Base-by-base conservation (phyloP, 768 basidiomycete species). In the Lentinula sp. region DNA sequence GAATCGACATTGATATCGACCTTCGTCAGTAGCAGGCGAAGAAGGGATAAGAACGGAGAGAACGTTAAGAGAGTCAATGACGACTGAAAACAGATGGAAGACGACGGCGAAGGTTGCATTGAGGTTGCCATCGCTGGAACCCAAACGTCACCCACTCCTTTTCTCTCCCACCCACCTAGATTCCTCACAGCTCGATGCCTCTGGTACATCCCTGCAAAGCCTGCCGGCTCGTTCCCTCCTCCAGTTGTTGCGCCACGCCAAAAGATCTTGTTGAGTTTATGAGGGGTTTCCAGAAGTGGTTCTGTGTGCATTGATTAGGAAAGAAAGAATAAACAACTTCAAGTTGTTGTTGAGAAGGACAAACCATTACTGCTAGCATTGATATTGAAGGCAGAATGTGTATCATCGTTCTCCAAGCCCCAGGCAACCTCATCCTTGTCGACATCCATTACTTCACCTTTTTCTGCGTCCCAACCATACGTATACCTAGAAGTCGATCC, bases 231-330 rank as follows among this genome's bases (percentile, higher is more conserved):
- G 63, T 82, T 91, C 35, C 95, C 95, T 1, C 95, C 95, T 57
- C 97, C 97, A 0, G 96, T 98, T 0, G 93, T 95, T 2, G 95
- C 93, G 10, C 97, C 97, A 48, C 97, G 78, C 93, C 96, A 99
- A 72, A 95, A 95, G 45, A 98, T 83, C 37, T 39, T 39, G 37
- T 39, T 13, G 37, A 39, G 37, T 8, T 39, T 39, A 13, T 39
- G 37, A 8, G 37, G 37, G 13, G 37, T 39, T 39, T 8, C 31
- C 21, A 18, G 13, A 0, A 15, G 49, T 48, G 46, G 16, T 48
- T 16, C 9, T 48, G 46, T 28, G 28, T 28, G 28, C 28, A 28
- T 0, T 39, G 3, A 39, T 39, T 39, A 39, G 7, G 37, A 28
- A 28, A 39, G 37, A 39, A 39, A 39, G 37, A 39, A 39, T 6